phyloP scores from a whole-genome alignment of 129 eudicot genomes.

The Arctium lappa region DNA sequence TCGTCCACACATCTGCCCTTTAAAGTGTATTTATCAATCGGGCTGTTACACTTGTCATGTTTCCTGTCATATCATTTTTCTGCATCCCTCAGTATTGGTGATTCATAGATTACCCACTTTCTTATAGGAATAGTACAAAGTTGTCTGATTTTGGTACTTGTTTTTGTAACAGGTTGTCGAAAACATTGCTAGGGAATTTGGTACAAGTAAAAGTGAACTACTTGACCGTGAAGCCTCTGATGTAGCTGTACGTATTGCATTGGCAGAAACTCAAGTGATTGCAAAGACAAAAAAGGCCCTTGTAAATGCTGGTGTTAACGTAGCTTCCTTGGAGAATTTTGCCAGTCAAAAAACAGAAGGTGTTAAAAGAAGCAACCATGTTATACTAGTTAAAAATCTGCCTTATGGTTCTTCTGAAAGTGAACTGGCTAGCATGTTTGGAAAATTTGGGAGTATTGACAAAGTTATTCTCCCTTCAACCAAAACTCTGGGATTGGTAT shows the following conservation, averaged over 20 bases:
- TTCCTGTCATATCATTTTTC: not conserved
- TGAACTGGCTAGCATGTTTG: slow-evolving; percentile 76
- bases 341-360: slow-evolving; percentile 55
- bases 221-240: slow-evolving; percentile 69
- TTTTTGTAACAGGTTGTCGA: slow-evolving; percentile 60
- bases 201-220: slow-evolving; percentile 75
- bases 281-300: slow-evolving; percentile 91
- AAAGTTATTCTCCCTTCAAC: slow-evolving; percentile 85
- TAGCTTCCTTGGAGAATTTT: slow-evolving; percentile 68
- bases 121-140: not conserved
- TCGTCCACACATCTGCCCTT: too few species aligned
- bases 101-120: not conserved
- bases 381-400: slow-evolving; percentile 80
- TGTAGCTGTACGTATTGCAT: slow-evolving; percentile 74
- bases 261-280: slow-evolving; percentile 83
- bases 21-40: too few species aligned
- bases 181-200: slow-evolving; percentile 76
- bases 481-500: slow-evolving; percentile 84
- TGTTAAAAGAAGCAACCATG: slow-evolving; percentile 80
- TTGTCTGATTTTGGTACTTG: not conserved
- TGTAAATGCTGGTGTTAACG: slow-evolving; percentile 77
- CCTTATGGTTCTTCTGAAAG: slow-evolving; percentile 82
- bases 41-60: not conserved
- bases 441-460: slow-evolving; percentile 80
- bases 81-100: not conserved